These are phyloP conservation scores for Neurospora sp. DNA, from an alignment of 495 filamentous ascomycete genomes.

Conservation along the genomic window DNA sequence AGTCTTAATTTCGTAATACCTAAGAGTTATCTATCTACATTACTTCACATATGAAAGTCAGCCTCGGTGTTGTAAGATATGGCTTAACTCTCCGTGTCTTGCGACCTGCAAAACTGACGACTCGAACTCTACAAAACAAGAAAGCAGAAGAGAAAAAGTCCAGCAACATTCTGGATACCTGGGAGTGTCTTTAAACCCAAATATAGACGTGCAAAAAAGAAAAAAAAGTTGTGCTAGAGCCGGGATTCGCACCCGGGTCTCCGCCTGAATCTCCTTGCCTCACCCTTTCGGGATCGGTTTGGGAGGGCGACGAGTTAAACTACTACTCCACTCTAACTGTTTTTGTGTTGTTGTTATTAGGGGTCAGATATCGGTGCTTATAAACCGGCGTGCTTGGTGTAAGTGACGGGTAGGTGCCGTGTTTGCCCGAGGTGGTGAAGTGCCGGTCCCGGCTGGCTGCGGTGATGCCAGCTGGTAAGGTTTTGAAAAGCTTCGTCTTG, in stretches of 20 bases:
- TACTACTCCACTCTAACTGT: constrained; percentile 18
- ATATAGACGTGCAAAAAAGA: not conserved
- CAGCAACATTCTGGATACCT: not conserved
- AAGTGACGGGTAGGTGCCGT: not conserved
- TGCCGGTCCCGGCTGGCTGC: not conserved
- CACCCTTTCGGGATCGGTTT: not conserved
- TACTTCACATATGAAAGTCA: not conserved
- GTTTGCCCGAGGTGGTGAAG: not conserved
- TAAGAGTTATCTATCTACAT: not conserved
- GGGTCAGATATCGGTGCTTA: not conserved
- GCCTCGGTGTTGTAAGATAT: not conserved
- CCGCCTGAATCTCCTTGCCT: constrained; percentile 4
- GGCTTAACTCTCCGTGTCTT: not conserved
- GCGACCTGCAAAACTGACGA: not conserved
- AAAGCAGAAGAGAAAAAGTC: not conserved
- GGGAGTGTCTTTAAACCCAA: accelerated
- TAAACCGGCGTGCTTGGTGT: not conserved
- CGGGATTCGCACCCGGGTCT: constrained; percentile 19
- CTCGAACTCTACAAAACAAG: not conserved
- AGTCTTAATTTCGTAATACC: not conserved
- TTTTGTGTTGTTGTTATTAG: not conserved
- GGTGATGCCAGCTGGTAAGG: not conserved
- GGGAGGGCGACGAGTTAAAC: constrained; percentile 22
- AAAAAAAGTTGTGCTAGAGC: constrained; percentile 7
- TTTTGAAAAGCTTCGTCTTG: not conserved